Base-by-base conservation (phyloP, 768 basidiomycete species). In the Hericium rajendrae region DNA sequence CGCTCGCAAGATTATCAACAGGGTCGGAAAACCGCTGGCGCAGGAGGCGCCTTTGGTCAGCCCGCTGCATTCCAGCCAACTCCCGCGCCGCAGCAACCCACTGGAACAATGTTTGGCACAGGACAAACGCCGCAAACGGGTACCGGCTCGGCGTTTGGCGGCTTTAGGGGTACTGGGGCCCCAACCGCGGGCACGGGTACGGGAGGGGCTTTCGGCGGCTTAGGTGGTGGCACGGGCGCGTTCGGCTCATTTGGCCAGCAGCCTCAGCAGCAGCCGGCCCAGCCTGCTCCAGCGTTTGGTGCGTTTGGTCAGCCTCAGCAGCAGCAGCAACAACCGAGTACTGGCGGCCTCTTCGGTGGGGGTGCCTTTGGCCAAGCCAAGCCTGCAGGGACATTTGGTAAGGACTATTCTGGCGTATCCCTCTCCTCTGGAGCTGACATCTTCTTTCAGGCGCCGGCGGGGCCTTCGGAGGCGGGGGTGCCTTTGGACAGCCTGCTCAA, bases 1-100 rank as follows among this genome's bases (percentile, higher is more conserved):
- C 76, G 77, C 32, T 32, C 69, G 20, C 76, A 78, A 71, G 78
- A 80, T 62, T 80, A 80, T 57, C 67, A 69, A 20, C 75, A 76
- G 49, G 72, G 72, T 39, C 69, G 77, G 20, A 80, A 79, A 59
- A 73, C 75, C 0, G 74, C 74, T 1, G 65, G 62, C 4, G 37
- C 66, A 12, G 61, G 46, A 18, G 49, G 62, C 2, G 63, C 65
- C 10, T 76, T 74, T 55, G 71, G 71, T 9, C 66, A 65, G 22
- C 62, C 67, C 12, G 65, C 61, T 39, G 24, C 71, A 5, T 70
- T 72, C 56, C 70, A 72, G 9, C 70, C 65, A 26, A 58, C 66
- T 11, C 64, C 48, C 49, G 59, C 62, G 55, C 67, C 66, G 26
- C 68, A 72, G 37, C 22, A 70, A 16, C 69, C 59, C 16, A 51